A percentile compares a stretch with the other conserved stretches of the same genome.
phyloP scores from a whole-genome alignment of 2,329 filamentous ascomycete species.

The Cadophora sp. region DNA sequence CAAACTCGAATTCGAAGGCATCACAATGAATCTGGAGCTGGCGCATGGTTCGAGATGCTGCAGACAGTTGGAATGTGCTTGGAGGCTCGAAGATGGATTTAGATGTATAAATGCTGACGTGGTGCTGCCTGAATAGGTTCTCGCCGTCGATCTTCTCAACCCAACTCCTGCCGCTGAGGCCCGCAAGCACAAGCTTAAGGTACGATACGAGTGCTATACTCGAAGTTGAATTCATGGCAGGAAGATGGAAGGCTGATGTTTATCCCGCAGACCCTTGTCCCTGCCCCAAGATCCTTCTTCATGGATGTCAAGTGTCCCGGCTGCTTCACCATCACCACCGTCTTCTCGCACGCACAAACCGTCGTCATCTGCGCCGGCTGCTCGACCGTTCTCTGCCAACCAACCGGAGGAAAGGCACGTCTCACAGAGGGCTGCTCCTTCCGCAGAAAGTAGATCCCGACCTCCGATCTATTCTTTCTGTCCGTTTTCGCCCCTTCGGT shows the following conservation, averaged over 20 bases:
- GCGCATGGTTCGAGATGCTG: conserved; percentile 15
- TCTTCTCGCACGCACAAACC: conserved; percentile 99
- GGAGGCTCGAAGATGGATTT: conserved; percentile 38
- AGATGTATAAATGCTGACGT: conserved; percentile 54
- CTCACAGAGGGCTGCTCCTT: conserved; percentile 99
- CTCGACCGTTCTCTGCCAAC: conserved; percentile 99
- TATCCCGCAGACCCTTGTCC: conserved; percentile 79
- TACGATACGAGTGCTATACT: conserved; percentile 54
- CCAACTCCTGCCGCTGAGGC: conserved; percentile 96
- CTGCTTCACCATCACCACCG: conserved; percentile 99
- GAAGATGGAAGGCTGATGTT: conserved; percentile 30
- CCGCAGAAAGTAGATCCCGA: conserved; percentile 93
- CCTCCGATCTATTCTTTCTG: conserved; percentile 47
- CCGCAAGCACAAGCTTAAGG: conserved; percentile 99
- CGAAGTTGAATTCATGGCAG: conserved; percentile 16
- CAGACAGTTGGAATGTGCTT: conserved; percentile 11
- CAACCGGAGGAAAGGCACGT: conserved; percentile 98
- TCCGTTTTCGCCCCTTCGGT: conserved; percentile 39
- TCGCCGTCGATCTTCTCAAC: conserved; percentile 99
- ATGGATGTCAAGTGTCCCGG: conserved; percentile 99
- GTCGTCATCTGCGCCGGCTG: conserved; percentile 99
- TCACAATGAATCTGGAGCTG: conserved; percentile 5
- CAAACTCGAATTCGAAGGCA: conserved; percentile 21
- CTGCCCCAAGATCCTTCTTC: conserved; percentile 98
- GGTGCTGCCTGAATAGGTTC: conserved; percentile 72